Base-by-base conservation (phyloP, 768 basidiomycete species). In the Tulasnella sp. region DNA sequence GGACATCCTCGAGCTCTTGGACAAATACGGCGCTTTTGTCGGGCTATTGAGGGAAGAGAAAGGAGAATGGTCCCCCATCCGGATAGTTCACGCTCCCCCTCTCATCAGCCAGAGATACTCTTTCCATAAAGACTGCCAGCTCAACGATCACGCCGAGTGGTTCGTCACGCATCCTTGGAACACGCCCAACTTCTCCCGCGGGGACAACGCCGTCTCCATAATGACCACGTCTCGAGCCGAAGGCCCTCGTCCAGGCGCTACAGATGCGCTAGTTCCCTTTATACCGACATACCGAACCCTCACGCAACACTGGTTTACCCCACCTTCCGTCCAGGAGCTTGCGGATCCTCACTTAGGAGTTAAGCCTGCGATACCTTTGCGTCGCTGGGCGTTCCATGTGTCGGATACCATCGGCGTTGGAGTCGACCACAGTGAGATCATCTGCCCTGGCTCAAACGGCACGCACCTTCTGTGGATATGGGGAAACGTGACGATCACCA, bases 151-250 rank as follows among this genome's bases (percentile, higher is more conserved):
- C 32, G 32, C 36, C 0, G 62, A 64, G 16, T 72, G 62, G 62
- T 72, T 72, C 62, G 64, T 47, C 36, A 64, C 62, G 17, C 71
- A 72, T 65, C 71, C 71, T 26, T 72, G 71, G 71, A 72, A 72
- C 19, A 72, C 71, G 14, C 71, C 71, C 32, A 72, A 37, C 40
- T 42, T 69, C 34, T 36, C 44, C 12, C 39, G 40, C 17, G 52
- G 52, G 32, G 64, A 65, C 39, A 65, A 37, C 35, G 64, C 35
- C 19, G 34, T 65, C 26, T 65, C 64, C n/a, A 65, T 65, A 3
- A 29, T 65, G 35, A 36, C 64, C 32, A 65, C 64, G 32, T 65
- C 64, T 9, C 32, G 64, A 14, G 64, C 64, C 6, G 19, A 65
- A n/a, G 64, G 64, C 19, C 14, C 64, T 17, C 64, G 64, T n/a